A percentile compares a stretch with the other conserved stretches of the same genome.
Conservation (phyloP, 2,329 filamentous ascomycete genomes). For the Amauroascus verrucosus region DNA sequence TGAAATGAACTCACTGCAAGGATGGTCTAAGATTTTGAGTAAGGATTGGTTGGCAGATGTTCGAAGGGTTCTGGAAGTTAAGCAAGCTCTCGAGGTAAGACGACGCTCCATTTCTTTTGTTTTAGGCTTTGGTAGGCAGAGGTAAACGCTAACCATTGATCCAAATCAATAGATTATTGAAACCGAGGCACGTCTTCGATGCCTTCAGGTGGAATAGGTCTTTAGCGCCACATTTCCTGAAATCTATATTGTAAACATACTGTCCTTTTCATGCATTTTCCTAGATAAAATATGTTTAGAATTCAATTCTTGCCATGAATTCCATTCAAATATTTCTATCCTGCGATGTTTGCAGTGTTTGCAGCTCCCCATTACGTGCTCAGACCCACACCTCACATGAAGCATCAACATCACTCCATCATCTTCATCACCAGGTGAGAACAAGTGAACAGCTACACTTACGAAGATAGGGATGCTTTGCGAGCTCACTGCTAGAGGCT, state of each 20-base stretch:
- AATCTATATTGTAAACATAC: slow-evolving; percentile 6
- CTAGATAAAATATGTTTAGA: slow-evolving; percentile 14
- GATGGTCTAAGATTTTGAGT: slow-evolving; percentile 92
- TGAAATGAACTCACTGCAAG: slow-evolving; percentile 86
- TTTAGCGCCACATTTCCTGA: neutral
- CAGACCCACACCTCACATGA: neutral
- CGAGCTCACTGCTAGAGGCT: neutral
- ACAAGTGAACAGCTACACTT: neutral
- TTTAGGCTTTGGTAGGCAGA: slow-evolving; percentile 1
- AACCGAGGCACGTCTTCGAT: slow-evolving; percentile 80
- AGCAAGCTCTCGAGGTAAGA: slow-evolving; percentile 84
- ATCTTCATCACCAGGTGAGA: neutral
- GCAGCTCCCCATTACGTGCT: neutral
- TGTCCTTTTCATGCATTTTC: slow-evolving; percentile 5
- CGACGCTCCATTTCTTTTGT: neutral
- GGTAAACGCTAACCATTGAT: neutral
- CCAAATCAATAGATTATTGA: slow-evolving; percentile 63
- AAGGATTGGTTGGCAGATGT: slow-evolving; percentile 89
- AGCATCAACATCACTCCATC: neutral
- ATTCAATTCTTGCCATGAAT: neutral
- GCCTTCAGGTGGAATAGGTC: slow-evolving; percentile 63
- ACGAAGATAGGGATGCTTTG: neutral
- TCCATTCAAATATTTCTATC: slow-evolving; percentile 1
- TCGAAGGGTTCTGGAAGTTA: slow-evolving; percentile 83
- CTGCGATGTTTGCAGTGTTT: slow-evolving; percentile 11